Base-by-base conservation (phyloP, 495 filamentous ascomycete genomes). In the Trypethelium eluteriae region DNA sequence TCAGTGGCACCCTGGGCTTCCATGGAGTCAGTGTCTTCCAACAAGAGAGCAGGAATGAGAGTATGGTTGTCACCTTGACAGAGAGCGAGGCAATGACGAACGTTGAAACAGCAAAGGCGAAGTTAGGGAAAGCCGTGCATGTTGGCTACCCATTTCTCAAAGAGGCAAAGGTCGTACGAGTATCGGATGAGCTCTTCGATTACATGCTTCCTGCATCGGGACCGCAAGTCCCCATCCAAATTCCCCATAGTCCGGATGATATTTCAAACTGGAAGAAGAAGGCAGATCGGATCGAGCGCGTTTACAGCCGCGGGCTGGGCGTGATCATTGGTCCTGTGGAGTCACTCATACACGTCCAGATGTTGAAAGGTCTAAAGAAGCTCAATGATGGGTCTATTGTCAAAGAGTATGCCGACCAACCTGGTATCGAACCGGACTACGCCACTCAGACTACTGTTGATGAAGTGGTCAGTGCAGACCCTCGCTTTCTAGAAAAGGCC, bases 21-120 rank as follows among this genome's bases (percentile, higher is more conserved):
- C 93, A 96, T 74, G 91, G 91, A 11, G 91, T 99, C 57, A 91
- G 85, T 69, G 90, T 99, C n/a, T 99, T 99, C 79, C 91, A 96
- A 74, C 92, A 95, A 68, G 93, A 97, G 56, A 96, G 91, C 73
- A 87, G 93, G 63, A 97, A 98, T 70, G 91, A 97, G 80, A 98
- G 92, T 73, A 95, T 97, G 90, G 84, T 97, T 14, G 82, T 98
- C 67, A 96, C 89, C 12, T 78, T 98, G 38, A 76, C 87, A 46
- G 88, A 93, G 65, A 83, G 88, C 7, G 91, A 91, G 63, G 79
- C 78, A 67, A 84, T 87, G 32, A 87, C 88, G 49, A 89, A 82
- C 69, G 81, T 87, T 44, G 86, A 89, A 69, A 74, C 82, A 57
- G 92, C 93, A 3, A 91, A 91, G 73, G 74, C 78, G 68, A 92